Conservation (phyloP, 2,329 filamentous ascomycete species). For the Phymatotrichopsis omnivora region DNA sequence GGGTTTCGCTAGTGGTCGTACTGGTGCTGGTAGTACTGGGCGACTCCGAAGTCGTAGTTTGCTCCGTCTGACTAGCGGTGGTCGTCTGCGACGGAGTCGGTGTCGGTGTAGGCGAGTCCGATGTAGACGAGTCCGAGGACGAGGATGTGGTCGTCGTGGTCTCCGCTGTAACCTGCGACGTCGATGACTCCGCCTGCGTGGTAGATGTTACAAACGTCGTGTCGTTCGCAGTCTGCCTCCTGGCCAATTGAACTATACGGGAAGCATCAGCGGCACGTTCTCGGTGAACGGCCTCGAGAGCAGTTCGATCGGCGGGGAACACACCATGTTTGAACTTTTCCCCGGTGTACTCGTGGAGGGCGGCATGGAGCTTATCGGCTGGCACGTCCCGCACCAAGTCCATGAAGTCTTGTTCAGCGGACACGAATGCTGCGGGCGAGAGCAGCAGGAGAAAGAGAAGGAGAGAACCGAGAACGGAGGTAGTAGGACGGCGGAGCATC, state of each 20-base stretch:
- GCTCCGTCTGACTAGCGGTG: background rate
- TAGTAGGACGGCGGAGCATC: slow-evolving; percentile 13
- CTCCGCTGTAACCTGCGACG: too few relatives aligned
- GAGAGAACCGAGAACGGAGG: slow-evolving; percentile 18
- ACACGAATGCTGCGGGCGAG: slow-evolving; percentile 21
- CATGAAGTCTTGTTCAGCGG: slow-evolving; percentile 39
- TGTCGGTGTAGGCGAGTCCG: background rate
- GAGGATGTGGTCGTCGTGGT: slow-evolving; percentile 3
- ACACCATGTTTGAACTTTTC: slow-evolving; percentile 58
- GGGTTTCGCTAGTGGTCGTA: background rate
- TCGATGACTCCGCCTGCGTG: background rate
- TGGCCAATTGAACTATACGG: slow-evolving; percentile 54
- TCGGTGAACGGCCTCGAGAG: slow-evolving; percentile 52
- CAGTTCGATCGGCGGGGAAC: slow-evolving; percentile 53
- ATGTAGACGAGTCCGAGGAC: slow-evolving; percentile 8
- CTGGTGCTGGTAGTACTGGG: slow-evolving; percentile 2
- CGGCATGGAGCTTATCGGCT: slow-evolving; percentile 52
- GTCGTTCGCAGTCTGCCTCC: slow-evolving; percentile 42
- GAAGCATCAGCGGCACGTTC: slow-evolving; percentile 53
- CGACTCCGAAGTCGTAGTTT: background rate
- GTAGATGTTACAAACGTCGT: slow-evolving; percentile 21
- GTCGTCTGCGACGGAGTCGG: slow-evolving; percentile 4
- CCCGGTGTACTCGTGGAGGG: slow-evolving; percentile 53
- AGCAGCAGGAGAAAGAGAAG: slow-evolving; percentile 22
- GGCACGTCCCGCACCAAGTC: slow-evolving; percentile 49